These are phyloP conservation scores for Celoporthe dispersa DNA, from an alignment of 2,329 filamentous ascomycete species.

Conservation along the genomic window DNA sequence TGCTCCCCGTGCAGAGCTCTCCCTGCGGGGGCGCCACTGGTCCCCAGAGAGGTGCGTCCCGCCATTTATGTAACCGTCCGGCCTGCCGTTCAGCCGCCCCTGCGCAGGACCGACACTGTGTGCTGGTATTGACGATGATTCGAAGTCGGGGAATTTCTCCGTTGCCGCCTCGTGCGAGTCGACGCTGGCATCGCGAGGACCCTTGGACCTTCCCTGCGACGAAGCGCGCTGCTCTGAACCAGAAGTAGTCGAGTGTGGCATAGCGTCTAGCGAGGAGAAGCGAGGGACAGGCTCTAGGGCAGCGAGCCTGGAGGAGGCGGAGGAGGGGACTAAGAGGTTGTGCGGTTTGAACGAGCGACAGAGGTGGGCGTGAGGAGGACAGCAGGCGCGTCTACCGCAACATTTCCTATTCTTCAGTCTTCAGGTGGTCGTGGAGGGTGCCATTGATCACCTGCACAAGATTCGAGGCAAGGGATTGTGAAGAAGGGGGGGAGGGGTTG, in stretches of 20 bases:
- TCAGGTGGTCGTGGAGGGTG: conserved; percentile 13
- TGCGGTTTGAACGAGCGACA: conserved; percentile 30
- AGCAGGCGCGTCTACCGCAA: conserved; percentile 23
- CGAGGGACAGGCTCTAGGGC: conserved; percentile 21
- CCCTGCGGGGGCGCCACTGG: conserved; percentile 65
- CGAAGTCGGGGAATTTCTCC: conserved; percentile 64
- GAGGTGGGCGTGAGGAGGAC: conserved; percentile 17
- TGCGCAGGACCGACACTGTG: conserved; percentile 6
- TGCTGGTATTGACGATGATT: conserved; percentile 36
- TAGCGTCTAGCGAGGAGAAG: conserved; percentile 30
- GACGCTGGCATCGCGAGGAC: conserved; percentile 34
- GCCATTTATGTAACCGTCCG: conserved; percentile 38
- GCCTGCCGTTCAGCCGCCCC: conserved; percentile 28
- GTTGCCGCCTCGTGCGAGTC: conserved; percentile 42
- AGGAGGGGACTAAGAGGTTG: conserved; percentile 21
- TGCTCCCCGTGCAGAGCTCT: conserved; percentile 44
- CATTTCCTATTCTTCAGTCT: conserved; percentile 26
- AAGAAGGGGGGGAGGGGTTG: conserved; percentile 7
- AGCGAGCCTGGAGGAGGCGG: neutral
- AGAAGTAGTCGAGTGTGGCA: conserved; percentile 46
- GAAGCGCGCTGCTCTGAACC: conserved; percentile 40
- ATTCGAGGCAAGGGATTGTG: conserved; percentile 13
- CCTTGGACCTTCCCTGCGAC: conserved; percentile 40
- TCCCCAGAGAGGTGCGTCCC: conserved; percentile 44
- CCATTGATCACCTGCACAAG: conserved; percentile 2